Percentiles rank a stretch among this genome's conserved stretches.
Evolutionary conservation across 352 stramenopile species (phyloP).

Genomic region (Globisporangium paddicum): DNA sequence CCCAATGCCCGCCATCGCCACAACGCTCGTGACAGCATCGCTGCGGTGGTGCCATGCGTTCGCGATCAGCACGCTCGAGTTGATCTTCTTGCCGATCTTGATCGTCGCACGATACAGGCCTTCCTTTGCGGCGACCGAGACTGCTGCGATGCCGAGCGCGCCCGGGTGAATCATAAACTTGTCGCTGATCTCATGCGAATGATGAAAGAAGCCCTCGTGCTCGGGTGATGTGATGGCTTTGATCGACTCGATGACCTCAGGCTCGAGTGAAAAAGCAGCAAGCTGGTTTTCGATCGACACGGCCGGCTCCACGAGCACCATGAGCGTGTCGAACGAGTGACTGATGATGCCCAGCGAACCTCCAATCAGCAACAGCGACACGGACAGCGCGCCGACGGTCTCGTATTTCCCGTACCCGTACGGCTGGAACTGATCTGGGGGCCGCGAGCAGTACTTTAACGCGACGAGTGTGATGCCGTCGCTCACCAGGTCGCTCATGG

Average conservation of each 20-base stretch:
- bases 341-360: conserved; percentile 60
- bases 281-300: conserved; percentile 6
- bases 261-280: conserved; percentile 1
- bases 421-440: conserved; percentile 86
- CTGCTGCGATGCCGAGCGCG: conserved; percentile 75
- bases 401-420: conserved; percentile 82
- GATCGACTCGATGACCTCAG: conserved; percentile 25
- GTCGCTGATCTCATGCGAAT: neutral
- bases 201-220: conserved; percentile 4
- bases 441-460: conserved; percentile 87
- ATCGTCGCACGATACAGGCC: conserved; percentile 90
- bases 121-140: conserved; percentile 91
- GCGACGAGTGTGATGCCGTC: conserved; percentile 94
- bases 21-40: conserved; percentile 77
- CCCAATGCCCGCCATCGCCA: conserved; percentile 62
- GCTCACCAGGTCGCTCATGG: conserved; percentile 91
- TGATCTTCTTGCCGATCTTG: conserved; percentile 82
- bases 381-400: conserved; percentile 57
- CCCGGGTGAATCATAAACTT: conserved; percentile 44
- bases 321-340: conserved; percentile 62
- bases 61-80: conserved; percentile 92
- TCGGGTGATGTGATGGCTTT: conserved; percentile 14
- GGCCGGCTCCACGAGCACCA: conserved; percentile 37
- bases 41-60: conserved; percentile 95
- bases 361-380: conserved; percentile 58